These are phyloP conservation scores for Circinella minor DNA, from an alignment of 371 early-diverging fungal genomes.

Conservation along the genomic window DNA sequence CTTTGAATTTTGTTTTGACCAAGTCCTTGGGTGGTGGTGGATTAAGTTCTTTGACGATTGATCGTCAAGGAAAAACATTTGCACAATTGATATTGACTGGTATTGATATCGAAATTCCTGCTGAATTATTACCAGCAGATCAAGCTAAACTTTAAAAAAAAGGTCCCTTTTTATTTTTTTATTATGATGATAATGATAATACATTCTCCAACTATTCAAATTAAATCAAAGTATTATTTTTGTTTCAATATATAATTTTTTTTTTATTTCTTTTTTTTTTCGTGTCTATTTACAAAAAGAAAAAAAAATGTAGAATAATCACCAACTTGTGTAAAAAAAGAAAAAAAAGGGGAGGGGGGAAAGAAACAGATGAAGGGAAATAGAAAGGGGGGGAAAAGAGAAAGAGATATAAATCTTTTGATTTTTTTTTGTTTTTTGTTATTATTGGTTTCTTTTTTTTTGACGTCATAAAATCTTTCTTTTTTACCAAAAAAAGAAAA, in stretches of 20 bases:
- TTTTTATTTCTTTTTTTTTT: constrained; percentile 4
- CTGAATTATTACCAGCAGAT: constrained; percentile 38
- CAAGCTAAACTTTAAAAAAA: constrained; percentile 46
- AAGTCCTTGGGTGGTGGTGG: constrained; percentile 75
- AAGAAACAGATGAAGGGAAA: too few species aligned
- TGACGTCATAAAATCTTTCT: background rate
- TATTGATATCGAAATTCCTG: constrained; percentile 64
- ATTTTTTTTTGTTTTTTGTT: background rate
- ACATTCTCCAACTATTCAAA: too few species aligned
- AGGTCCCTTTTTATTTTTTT: background rate
- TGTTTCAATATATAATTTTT: background rate
- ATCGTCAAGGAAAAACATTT: constrained; percentile 80
- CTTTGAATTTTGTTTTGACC: constrained; percentile 78
- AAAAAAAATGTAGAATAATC: background rate
- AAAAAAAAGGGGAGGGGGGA: background rate
- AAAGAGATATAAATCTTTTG: too few species aligned
- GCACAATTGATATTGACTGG: constrained; percentile 68
- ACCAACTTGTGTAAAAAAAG: background rate
- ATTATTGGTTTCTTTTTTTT: constrained; percentile 2
- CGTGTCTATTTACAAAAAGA: constrained; percentile 13
- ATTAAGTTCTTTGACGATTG: constrained; percentile 66
- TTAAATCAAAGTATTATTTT: constrained; percentile 4
- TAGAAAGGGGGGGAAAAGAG: background rate
- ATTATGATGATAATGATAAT: too few species aligned
- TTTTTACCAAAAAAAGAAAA: background rate